Evolutionary conservation across 208 protist genomes (phyloP).

Genomic region (Trypanosomatidae sp.): DNA sequence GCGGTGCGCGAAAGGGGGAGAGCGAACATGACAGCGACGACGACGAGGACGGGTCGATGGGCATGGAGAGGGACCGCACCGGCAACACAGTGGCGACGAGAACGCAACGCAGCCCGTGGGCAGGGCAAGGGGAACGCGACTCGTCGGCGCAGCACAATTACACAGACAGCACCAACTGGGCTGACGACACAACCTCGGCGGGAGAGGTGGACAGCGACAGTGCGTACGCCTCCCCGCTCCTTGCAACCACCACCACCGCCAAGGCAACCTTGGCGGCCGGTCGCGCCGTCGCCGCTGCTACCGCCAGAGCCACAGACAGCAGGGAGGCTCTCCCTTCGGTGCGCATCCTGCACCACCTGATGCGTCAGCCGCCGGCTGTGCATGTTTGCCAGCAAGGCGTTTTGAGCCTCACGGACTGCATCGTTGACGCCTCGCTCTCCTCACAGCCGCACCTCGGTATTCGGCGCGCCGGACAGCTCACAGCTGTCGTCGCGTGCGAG

Average conservation of each 20-base stretch:
- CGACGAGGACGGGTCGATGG: constrained; percentile 1
- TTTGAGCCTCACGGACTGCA: constrained; percentile 17
- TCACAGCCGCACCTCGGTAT: neutral
- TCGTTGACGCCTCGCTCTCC: constrained; percentile 16
- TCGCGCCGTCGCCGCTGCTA: neutral
- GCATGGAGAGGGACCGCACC: neutral
- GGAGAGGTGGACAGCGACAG: neutral
- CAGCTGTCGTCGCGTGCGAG: constrained; percentile 15
- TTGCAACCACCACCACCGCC: neutral
- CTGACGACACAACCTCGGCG: neutral
- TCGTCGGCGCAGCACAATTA: neutral
- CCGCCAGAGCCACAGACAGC: neutral
- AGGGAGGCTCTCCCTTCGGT: neutral
- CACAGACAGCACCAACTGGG: neutral
- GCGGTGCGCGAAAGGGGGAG: neutral
- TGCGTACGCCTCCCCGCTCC: neutral
- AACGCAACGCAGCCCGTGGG: neutral
- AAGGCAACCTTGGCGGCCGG: neutral
- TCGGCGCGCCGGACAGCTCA: neutral
- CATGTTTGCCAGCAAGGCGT: constrained; percentile 28
- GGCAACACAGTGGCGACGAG: neutral
- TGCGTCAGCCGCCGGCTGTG: constrained; percentile 8
- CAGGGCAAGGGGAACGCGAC: neutral
- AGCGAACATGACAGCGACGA: neutral
- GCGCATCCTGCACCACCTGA: neutral